phyloP scores from a whole-genome alignment of 495 filamentous ascomycete species.

The Extremus antarcticus region DNA sequence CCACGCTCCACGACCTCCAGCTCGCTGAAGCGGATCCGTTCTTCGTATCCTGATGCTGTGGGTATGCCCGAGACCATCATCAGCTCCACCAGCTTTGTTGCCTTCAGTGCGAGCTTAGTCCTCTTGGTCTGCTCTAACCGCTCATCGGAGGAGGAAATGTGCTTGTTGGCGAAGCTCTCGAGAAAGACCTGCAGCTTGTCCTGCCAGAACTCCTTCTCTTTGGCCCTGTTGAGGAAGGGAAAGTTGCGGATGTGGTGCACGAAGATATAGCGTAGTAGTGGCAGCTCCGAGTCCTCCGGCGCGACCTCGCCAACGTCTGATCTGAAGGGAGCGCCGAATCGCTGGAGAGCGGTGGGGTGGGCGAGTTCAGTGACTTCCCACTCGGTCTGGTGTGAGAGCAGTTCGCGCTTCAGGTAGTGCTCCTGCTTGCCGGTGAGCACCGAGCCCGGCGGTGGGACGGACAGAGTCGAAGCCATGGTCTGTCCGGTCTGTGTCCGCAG shows the following conservation, averaged over 20 bases:
- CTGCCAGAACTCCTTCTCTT: constrained; percentile 99
- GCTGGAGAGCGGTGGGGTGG: constrained; percentile 83
- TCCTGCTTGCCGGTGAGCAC: constrained; percentile 92
- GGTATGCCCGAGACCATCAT: constrained; percentile 99
- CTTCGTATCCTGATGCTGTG: constrained; percentile 93
- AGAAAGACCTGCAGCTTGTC: constrained; percentile 94
- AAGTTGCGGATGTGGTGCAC: constrained; percentile 97
- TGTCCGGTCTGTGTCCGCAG: constrained; percentile 9
- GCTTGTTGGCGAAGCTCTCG: constrained; percentile 94
- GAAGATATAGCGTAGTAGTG: constrained; percentile 91
- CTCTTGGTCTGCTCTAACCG: constrained; percentile 92
- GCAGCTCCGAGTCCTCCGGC: constrained; percentile 87
- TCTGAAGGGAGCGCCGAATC: constrained; percentile 91
- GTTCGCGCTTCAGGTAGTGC: constrained; percentile 94
- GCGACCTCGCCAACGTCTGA: constrained; percentile 86
- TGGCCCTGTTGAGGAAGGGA: constrained; percentile 88
- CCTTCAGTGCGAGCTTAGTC: constrained; percentile 81
- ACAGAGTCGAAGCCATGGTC: constrained; percentile 17
- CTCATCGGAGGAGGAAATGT: constrained; percentile 94
- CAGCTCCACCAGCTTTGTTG: constrained; percentile 86
- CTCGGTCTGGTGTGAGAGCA: constrained; percentile 78
- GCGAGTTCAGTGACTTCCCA: constrained; percentile 84
- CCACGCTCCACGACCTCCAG: constrained; percentile 91
- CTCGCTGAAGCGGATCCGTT: constrained; percentile 89
- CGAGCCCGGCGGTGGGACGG: constrained; percentile 37